Percentiles rank a stretch among this genome's conserved stretches.
Conservation (phyloP, 306 rosid species). For the Quercus ilex region DNA sequence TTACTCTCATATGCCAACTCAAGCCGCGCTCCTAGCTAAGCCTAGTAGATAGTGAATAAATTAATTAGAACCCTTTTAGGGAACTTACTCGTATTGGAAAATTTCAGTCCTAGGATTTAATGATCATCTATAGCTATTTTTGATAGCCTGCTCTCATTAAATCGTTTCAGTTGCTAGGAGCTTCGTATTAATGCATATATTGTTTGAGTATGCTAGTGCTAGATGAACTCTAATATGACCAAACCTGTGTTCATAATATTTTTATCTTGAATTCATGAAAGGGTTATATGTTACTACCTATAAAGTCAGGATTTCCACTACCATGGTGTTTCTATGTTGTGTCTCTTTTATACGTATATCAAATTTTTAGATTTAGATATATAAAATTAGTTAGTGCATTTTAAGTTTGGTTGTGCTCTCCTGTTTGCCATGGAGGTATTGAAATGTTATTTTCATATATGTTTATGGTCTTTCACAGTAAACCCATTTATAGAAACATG, state of each 20-base stretch:
- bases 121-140: background rate
- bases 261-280: no score
- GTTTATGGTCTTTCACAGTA: slow-evolving; percentile 28
- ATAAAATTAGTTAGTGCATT: background rate
- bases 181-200: background rate
- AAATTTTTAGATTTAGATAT: background rate
- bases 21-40: background rate
- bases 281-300: no score
- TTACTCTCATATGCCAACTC: background rate
- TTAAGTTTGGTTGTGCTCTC: background rate
- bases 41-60: background rate
- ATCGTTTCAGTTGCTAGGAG: background rate
- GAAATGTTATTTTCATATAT: slow-evolving; percentile 28
- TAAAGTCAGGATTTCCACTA: background rate
- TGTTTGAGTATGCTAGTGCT: no score
- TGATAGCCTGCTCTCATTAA: background rate
- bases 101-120: background rate
- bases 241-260: no score
- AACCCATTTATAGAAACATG: background rate
- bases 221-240: no score
- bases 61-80: background rate
- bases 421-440: slow-evolving; percentile 16
- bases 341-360: background rate
- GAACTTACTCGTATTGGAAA: background rate
- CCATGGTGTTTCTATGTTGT: background rate